A percentile compares a stretch with the other conserved stretches of the same genome.
Conservation (phyloP, 129 eudicot species). For the carrot (Daucus carota) region DNA sequence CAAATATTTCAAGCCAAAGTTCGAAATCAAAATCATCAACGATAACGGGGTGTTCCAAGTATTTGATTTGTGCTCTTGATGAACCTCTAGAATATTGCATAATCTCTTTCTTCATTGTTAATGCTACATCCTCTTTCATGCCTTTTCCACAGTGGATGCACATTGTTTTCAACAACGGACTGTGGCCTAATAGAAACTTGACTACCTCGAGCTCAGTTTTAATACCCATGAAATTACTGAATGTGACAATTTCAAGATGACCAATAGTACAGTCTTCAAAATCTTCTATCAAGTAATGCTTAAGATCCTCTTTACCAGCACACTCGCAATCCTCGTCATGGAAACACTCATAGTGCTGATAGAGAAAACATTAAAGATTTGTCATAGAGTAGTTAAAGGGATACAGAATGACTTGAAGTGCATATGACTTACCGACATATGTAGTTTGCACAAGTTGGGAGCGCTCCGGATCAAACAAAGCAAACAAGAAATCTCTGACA, state of each 20-base stretch:
- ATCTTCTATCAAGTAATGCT: background rate
- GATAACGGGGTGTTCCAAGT: background rate
- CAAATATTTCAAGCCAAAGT: background rate
- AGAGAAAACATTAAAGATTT: background rate
- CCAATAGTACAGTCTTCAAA: background rate
- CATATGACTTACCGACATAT: background rate
- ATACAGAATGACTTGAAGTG: background rate
- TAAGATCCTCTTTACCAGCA: background rate
- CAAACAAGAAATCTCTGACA: background rate
- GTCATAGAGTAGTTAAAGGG: background rate
- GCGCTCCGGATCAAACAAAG: background rate
- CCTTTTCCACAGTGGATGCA: background rate
- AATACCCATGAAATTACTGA: background rate
- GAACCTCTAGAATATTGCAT: background rate
- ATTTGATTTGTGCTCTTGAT: background rate
- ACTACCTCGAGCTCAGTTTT: background rate
- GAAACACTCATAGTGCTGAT: background rate
- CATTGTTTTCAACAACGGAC: background rate
- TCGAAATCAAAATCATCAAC: background rate
- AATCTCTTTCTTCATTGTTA: background rate
- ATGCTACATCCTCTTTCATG: background rate
- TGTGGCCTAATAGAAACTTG: background rate
- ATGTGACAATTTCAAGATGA: background rate
- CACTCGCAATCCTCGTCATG: background rate
- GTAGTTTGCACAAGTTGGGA: slow-evolving; percentile 1